Conservation (phyloP, 2,329 filamentous ascomycete genomes). For the Monosporascus sp. region DNA sequence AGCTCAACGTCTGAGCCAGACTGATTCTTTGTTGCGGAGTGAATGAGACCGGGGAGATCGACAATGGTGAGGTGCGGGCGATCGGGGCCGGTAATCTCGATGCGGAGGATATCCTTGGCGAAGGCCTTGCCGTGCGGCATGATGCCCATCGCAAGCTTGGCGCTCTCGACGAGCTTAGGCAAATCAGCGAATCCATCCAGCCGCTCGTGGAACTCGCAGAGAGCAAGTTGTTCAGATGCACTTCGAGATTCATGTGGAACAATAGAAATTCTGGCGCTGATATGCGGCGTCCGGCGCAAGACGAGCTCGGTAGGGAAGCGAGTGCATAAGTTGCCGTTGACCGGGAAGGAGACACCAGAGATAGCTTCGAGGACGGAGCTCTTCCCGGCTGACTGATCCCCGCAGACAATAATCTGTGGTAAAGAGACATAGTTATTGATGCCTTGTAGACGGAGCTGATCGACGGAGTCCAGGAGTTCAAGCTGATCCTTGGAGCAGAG, state of each 20-base stretch:
- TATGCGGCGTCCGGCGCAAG: constrained; percentile 36
- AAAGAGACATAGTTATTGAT: constrained; percentile 27
- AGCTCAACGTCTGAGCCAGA: constrained; percentile 32
- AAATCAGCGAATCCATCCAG: constrained; percentile 16
- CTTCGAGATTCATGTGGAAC: constrained; percentile 21
- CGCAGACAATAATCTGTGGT: constrained; percentile 46
- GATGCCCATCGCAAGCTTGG: constrained; percentile 43
- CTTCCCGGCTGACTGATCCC: constrained; percentile 55
- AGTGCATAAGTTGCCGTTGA: constrained; percentile 51
- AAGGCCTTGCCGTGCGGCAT: constrained; percentile 28
- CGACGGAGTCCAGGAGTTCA: constrained; percentile 29
- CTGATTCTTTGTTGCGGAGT: too few species aligned
- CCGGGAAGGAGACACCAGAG: constrained; percentile 51
- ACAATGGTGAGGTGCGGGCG: constrained; percentile 48
- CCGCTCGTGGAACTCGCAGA: constrained; percentile 1
- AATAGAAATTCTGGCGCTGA: constrained; percentile 27
- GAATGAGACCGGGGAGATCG: constrained; percentile 42
- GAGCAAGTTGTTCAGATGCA: constrained; percentile 14
- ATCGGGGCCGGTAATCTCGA: constrained; percentile 39
- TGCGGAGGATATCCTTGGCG: constrained; percentile 35
- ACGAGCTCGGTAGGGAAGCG: constrained; percentile 55
- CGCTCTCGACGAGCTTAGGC: constrained; percentile 26
- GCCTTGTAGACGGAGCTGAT: constrained; percentile 24
- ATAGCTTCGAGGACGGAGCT: constrained; percentile 58
- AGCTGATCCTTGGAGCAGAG: constrained; percentile 15